Percentiles rank a stretch among this genome's conserved stretches.
These are phyloP conservation scores for Deinandra increscens DNA, from an alignment of 129 eudicot species.

Conservation along the genomic window DNA sequence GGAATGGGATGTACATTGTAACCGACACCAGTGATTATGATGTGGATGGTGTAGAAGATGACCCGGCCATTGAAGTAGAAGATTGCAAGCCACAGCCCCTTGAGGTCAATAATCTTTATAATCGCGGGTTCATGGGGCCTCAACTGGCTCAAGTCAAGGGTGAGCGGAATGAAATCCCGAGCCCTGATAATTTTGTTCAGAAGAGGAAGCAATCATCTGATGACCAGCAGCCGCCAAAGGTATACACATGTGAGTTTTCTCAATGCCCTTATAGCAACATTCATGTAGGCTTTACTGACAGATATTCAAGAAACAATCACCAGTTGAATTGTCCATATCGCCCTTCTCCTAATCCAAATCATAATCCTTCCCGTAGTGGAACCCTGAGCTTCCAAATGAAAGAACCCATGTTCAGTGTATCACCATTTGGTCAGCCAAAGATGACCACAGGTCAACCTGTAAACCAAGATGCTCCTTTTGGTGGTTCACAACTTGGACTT, in stretches of 20 bases:
- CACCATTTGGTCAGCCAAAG: constrained; percentile 37
- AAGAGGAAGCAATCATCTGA: constrained; percentile 53
- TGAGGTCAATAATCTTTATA: constrained; percentile 37
- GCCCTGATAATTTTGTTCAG: constrained; percentile 32
- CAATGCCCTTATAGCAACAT: constrained; percentile 53
- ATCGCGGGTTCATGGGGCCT: constrained; percentile 31
- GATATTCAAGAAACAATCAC: constrained; percentile 57
- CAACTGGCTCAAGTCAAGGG: constrained; percentile 55
- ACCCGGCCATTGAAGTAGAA: constrained; percentile 37
- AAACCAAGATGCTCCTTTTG: constrained; percentile 33
- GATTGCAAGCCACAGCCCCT: constrained; percentile 54
- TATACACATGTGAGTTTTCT: constrained; percentile 51
- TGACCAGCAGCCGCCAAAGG: constrained; percentile 41
- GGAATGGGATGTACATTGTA: constrained; percentile 43
- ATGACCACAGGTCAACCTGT: constrained; percentile 27
- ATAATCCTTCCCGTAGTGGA: constrained; percentile 32
- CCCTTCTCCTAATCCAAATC: constrained; percentile 27
- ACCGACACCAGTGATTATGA: constrained; percentile 64
- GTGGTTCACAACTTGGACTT: constrained; percentile 44
- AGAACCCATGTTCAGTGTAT: constrained; percentile 33
- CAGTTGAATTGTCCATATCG: constrained; percentile 55
- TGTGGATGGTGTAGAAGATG: constrained; percentile 69
- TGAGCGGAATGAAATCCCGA: constrained; percentile 35
- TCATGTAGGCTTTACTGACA: constrained; percentile 55
- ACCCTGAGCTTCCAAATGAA: constrained; percentile 38